Evolutionary conservation across 768 basidiomycete species (phyloP).

Genomic region (Plicaturopsis crispa): DNA sequence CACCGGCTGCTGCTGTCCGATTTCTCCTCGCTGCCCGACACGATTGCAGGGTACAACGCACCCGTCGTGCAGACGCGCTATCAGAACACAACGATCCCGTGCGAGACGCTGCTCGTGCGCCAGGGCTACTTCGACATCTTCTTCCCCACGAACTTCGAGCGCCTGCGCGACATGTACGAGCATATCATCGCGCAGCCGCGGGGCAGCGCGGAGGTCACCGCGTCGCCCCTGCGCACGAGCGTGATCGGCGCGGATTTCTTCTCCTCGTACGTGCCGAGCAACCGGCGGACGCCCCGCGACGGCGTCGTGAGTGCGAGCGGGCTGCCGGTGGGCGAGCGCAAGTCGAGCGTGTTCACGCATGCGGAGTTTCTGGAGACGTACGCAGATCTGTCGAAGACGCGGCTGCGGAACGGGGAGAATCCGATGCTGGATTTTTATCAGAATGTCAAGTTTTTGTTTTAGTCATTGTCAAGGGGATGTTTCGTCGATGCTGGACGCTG

Average conservation of each 20-base stretch:
- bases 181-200: conserved; percentile 60
- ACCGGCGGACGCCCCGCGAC: conserved; percentile 56
- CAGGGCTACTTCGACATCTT: conserved; percentile 98
- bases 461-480: conserved; percentile 8
- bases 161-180: conserved; percentile 87
- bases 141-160: conserved; percentile 89
- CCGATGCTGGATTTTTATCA: conserved; percentile 85
- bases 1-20: conserved; percentile 94
- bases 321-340: conserved; percentile 72
- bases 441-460: conserved; percentile 93
- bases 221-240: conserved; percentile 45
- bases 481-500: too few species aligned
- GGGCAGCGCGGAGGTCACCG: conserved; percentile 17
- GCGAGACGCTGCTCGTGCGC: conserved; percentile 83
- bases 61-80: conserved; percentile 96
- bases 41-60: conserved; percentile 56
- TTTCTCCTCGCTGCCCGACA: conserved; percentile 82
- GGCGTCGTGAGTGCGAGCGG: conserved; percentile 72
- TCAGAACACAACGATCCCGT: conserved; percentile 79
- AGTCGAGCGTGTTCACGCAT: conserved; percentile 81
- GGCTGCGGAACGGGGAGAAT: conserved; percentile 75
- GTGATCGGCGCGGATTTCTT: conserved; percentile 62
- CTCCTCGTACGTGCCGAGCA: conserved; percentile 50
- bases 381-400: conserved; percentile 66
- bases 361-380: conserved; percentile 85